A percentile compares a stretch with the other conserved stretches of the same genome.
Conservation (phyloP, 257 asterid species). For the Marsdenia floribunda region DNA sequence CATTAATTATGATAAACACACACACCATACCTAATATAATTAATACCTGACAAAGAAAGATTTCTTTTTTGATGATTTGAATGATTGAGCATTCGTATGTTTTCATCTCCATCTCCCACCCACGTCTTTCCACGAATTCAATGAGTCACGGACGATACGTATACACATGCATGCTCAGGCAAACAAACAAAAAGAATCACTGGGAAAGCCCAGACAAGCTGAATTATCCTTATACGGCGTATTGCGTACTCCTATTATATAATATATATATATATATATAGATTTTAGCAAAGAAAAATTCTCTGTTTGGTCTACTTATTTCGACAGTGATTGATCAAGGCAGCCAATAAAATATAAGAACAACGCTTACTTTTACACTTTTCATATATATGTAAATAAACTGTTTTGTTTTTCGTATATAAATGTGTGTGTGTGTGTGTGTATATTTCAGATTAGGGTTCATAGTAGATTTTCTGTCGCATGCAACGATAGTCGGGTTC, state of each 20-base stretch:
- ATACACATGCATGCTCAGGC: neutral
- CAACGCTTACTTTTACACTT: neutral
- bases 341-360: neutral
- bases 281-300: neutral
- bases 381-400: too few species aligned
- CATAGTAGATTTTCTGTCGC: constrained; percentile 91
- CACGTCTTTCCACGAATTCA: neutral
- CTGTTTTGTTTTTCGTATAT: too few species aligned
- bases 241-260: too few species aligned
- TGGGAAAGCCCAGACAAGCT: too few species aligned
- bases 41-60: too few species aligned
- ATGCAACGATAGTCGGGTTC: constrained; percentile 94
- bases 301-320: neutral
- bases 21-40: too few species aligned
- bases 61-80: neutral
- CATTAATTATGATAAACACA: neutral
- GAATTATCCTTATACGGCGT: too few species aligned
- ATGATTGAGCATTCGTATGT: neutral
- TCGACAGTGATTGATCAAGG: neutral
- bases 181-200: neutral
- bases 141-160: neutral
- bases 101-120: too few species aligned
- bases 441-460: constrained; percentile 66
- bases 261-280: too few species aligned
- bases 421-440: too few species aligned